A percentile compares a stretch with the other conserved stretches of the same genome.
Evolutionary conservation across 2,329 filamentous ascomycete genomes (phyloP).

Genomic region (Sarocladiaceae sp.): DNA sequence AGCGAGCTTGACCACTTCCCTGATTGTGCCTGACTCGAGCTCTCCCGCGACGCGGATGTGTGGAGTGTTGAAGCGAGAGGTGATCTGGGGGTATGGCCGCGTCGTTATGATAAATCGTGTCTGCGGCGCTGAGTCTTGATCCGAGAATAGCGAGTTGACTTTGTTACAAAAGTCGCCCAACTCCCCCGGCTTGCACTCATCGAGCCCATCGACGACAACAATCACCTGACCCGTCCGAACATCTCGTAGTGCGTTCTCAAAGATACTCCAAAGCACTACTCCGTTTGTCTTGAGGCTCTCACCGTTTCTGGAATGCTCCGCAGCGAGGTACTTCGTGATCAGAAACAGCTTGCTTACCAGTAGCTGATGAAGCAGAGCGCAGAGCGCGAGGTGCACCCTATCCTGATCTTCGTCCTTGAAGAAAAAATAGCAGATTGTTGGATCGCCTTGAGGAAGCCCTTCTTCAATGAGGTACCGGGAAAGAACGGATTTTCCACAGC

Average conservation of each 20-base stretch:
- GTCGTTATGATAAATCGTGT: slow-evolving; percentile 34
- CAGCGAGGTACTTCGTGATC: slow-evolving; percentile 17
- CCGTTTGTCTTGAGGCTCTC: slow-evolving; percentile 18
- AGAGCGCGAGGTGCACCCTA: slow-evolving; percentile 23
- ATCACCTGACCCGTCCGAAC: slow-evolving; percentile 20
- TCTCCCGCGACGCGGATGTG: slow-evolving; percentile 31
- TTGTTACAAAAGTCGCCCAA: slow-evolving; percentile 11
- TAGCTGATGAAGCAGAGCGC: slow-evolving; percentile 33
- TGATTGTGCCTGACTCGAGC: slow-evolving; percentile 28
- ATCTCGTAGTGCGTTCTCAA: slow-evolving; percentile 16
- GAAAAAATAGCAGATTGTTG: slow-evolving; percentile 33
- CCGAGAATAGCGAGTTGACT: slow-evolving; percentile 21
- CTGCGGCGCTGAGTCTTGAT: slow-evolving; percentile 3
- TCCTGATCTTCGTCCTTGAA: slow-evolving; percentile 37
- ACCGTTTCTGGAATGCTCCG: slow-evolving; percentile 17
- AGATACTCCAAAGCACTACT: slow-evolving; percentile 25
- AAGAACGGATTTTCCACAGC: slow-evolving; percentile 35
- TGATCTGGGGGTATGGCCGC: slow-evolving; percentile 23
- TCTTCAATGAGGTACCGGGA: slow-evolving; percentile 27
- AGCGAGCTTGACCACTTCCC: slow-evolving; percentile 29
- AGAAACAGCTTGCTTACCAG: slow-evolving; percentile 21
- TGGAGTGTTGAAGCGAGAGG: slow-evolving; percentile 19
- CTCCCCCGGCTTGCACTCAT: slow-evolving; percentile 28
- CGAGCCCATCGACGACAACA: slow-evolving; percentile 35
- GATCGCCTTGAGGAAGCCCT: slow-evolving; percentile 15